phyloP scores from a whole-genome alignment of 495 filamentous ascomycete genomes.

The Aspergillus asperescens region DNA sequence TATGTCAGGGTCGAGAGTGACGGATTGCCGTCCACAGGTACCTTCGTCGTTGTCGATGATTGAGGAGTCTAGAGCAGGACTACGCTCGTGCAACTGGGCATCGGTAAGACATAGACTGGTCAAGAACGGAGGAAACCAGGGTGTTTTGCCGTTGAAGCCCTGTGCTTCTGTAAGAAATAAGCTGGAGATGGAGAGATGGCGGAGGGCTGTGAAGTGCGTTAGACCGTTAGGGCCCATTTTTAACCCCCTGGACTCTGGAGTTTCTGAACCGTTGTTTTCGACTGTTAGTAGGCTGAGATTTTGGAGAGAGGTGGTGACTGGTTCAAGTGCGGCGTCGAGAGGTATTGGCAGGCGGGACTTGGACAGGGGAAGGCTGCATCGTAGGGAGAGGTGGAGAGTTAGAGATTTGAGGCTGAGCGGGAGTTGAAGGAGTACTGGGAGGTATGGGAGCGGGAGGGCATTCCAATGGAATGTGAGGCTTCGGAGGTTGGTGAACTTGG shows the following conservation, averaged over 20 bases:
- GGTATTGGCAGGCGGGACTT: background rate
- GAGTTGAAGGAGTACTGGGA: background rate
- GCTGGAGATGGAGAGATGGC: background rate
- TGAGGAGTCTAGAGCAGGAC: background rate
- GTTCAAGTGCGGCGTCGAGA: background rate
- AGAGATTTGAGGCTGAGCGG: background rate
- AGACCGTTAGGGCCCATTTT: background rate
- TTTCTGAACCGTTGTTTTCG: background rate
- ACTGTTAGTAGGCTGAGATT: background rate
- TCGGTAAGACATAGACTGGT: background rate
- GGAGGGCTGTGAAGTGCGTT: background rate
- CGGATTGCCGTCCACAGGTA: background rate
- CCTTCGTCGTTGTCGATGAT: background rate
- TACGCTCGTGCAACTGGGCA: background rate
- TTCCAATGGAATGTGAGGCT: background rate
- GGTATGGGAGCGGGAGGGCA: background rate
- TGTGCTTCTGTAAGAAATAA: background rate
- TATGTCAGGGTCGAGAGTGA: background rate
- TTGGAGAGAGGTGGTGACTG: background rate
- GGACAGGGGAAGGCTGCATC: background rate
- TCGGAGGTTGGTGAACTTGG: background rate
- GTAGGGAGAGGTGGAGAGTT: background rate
- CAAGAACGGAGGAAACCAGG: background rate
- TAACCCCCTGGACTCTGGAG: background rate
- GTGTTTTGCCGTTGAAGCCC: background rate